These are phyloP conservation scores for Pythium folliculosum DNA, from an alignment of 352 stramenopile genomes.

Conservation along the genomic window DNA sequence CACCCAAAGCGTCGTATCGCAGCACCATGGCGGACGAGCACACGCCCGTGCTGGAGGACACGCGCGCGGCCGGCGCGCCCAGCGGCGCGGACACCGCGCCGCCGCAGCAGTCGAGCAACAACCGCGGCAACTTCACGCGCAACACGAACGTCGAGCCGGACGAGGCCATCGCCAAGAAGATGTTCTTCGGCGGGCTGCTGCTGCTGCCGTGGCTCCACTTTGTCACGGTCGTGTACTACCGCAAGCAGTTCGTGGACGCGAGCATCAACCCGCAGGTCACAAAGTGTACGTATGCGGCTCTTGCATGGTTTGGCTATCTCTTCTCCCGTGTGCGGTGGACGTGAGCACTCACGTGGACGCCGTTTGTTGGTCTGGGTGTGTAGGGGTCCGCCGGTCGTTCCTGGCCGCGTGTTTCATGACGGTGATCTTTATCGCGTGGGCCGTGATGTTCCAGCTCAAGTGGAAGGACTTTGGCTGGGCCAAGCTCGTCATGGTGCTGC, in stretches of 20 bases:
- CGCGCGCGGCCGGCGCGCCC: constrained; percentile 16
- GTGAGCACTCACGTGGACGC: too few species aligned
- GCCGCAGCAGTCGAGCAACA: constrained; percentile 49
- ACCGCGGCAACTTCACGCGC: constrained; percentile 86
- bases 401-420: constrained; percentile 74
- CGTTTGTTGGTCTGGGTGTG: background rate
- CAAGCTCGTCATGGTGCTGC: constrained; percentile 77
- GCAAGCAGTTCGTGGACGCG: constrained; percentile 76
- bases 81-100: constrained; percentile 1
- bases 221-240: constrained; percentile 83
- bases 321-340: too few species aligned
- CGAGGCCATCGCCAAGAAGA: constrained; percentile 72
- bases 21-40: constrained; percentile 29
- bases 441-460: constrained; percentile 80
- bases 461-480: constrained; percentile 86
- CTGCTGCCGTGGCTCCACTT: constrained; percentile 84
- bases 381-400: constrained; percentile 79
- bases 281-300: constrained; percentile 52
- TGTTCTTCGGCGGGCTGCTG: constrained; percentile 77
- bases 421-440: constrained; percentile 73
- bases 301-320: background rate
- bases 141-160: constrained; percentile 84
- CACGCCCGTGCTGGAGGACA: constrained; percentile 33
- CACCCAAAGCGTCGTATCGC: constrained; percentile 7
- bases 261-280: constrained; percentile 68